These are phyloP conservation scores for Leccinum boreale DNA, from an alignment of 768 basidiomycete species.

Conservation along the genomic window DNA sequence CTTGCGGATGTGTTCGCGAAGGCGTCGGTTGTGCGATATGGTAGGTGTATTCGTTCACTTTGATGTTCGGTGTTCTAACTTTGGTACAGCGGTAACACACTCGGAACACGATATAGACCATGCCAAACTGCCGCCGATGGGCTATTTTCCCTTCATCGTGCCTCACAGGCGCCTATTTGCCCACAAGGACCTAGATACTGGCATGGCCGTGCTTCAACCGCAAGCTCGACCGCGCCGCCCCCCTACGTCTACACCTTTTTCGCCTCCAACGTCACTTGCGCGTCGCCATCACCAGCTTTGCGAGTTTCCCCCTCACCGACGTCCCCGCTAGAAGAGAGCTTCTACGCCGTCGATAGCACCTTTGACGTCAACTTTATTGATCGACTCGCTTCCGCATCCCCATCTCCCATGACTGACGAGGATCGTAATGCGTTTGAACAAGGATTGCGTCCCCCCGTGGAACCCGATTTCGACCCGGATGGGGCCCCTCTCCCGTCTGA, in stretches of 20 bases:
- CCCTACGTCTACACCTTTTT: slow-evolving; percentile 47
- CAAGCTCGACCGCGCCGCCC: slow-evolving; percentile 16
- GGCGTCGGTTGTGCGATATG: slow-evolving; percentile 65
- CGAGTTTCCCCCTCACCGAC: background rate
- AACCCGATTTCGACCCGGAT: slow-evolving; percentile 40
- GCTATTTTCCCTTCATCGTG: slow-evolving; percentile 29
- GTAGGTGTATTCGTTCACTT: slow-evolving; percentile 28
- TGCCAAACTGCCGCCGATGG: slow-evolving; percentile 55
- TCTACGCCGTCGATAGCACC: slow-evolving; percentile 21
- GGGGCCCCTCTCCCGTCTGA: slow-evolving; percentile 37
- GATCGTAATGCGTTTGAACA: slow-evolving; percentile 22
- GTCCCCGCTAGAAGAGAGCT: slow-evolving; percentile 17
- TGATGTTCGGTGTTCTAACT: slow-evolving; percentile 9
- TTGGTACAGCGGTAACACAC: slow-evolving; percentile 53
- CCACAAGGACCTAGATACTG: slow-evolving; percentile 45
- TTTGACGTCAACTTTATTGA: slow-evolving; percentile 41
- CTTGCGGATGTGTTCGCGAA: slow-evolving; percentile 66
- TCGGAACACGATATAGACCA: slow-evolving; percentile 60
- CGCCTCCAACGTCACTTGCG: slow-evolving; percentile 39
- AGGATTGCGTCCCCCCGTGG: slow-evolving; percentile 11
- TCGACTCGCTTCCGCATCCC: slow-evolving; percentile 37
- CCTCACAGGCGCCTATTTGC: slow-evolving; percentile 23
- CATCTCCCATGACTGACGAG: slow-evolving; percentile 34
- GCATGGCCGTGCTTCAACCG: slow-evolving; percentile 27
- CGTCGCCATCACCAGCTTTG: slow-evolving; percentile 14